These are phyloP conservation scores for Monosporascus ibericus DNA, from an alignment of 2,329 filamentous ascomycete genomes.

Conservation along the genomic window DNA sequence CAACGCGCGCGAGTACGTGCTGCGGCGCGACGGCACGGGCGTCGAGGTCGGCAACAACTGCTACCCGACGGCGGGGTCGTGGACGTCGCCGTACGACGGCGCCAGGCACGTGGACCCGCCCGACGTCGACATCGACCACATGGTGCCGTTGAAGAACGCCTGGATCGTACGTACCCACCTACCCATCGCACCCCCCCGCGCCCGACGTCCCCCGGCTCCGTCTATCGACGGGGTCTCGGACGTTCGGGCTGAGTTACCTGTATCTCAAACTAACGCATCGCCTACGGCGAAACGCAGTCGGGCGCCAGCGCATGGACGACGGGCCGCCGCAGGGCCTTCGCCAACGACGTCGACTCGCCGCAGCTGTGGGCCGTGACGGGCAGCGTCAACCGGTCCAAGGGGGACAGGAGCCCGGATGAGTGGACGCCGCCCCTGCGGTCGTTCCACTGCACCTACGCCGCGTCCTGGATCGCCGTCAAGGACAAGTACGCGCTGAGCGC, in stretches of 20 bases:
- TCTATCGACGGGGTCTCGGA: no score
- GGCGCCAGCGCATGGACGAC: constrained; percentile 70
- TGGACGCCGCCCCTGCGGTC: constrained; percentile 67
- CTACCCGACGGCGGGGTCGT: constrained; percentile 57
- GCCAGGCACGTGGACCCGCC: constrained; percentile 60
- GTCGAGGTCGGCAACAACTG: constrained; percentile 57
- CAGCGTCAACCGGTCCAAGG: constrained; percentile 66
- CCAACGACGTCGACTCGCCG: constrained; percentile 70
- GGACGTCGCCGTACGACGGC: constrained; percentile 70
- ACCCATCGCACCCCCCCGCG: not conserved
- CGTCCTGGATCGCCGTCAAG: constrained; percentile 75
- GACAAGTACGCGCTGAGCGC: constrained; percentile 62
- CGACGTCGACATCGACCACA: constrained; percentile 77
- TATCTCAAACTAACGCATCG: not conserved
- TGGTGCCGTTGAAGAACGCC: constrained; percentile 75
- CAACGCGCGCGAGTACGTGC: constrained; percentile 66
- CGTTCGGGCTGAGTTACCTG: not conserved
- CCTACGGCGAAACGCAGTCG: constrained; percentile 38
- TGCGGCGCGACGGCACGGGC: constrained; percentile 64
- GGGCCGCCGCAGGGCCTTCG: constrained; percentile 58
- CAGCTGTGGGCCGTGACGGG: constrained; percentile 77
- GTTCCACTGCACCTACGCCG: constrained; percentile 75
- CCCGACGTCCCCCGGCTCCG: no score
- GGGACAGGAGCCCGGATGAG: constrained; percentile 65
- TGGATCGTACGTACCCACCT: constrained; percentile 54